These are phyloP conservation scores for Davidsoniella eucalypti DNA, from an alignment of 2,329 filamentous ascomycete species.

Conservation along the genomic window DNA sequence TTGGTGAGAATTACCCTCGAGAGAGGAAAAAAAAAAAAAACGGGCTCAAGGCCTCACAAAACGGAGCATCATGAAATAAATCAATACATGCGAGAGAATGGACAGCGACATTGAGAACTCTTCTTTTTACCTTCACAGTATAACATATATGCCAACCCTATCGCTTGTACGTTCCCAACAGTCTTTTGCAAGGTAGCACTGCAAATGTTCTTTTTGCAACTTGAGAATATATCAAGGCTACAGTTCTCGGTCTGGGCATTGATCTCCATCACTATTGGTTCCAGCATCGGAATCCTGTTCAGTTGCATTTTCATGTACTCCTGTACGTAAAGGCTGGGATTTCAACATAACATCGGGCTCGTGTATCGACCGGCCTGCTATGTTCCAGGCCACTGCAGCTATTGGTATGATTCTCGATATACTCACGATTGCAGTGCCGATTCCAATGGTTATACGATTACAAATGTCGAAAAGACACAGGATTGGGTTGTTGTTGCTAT, in stretches of 20 bases:
- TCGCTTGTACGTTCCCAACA: neutral
- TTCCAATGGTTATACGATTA: neutral
- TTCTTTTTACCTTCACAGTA: neutral
- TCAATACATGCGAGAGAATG: too few relatives aligned
- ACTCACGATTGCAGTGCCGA: neutral
- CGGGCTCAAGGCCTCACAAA: too few relatives aligned
- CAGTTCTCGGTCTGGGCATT: neutral
- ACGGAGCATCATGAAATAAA: too few relatives aligned
- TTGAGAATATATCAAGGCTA: neutral
- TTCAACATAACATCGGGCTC: neutral
- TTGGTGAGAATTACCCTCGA: too few relatives aligned
- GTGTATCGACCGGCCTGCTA: neutral
- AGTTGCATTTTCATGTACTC: neutral
- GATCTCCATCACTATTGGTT: neutral
- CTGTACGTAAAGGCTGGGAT: neutral
- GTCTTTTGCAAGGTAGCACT: constrained; percentile 2
- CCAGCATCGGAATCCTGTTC: neutral
- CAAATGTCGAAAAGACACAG: neutral
- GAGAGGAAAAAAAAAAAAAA: too few relatives aligned
- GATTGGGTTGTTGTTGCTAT: neutral
- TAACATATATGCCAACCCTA: neutral
- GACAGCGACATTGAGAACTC: too few relatives aligned
- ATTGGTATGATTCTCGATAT: neutral
- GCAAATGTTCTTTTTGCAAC: neutral
- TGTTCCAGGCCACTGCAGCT: neutral